Evolutionary conservation across 768 basidiomycete genomes (phyloP).

Genomic region (Paxillus ammoniavirescens): DNA sequence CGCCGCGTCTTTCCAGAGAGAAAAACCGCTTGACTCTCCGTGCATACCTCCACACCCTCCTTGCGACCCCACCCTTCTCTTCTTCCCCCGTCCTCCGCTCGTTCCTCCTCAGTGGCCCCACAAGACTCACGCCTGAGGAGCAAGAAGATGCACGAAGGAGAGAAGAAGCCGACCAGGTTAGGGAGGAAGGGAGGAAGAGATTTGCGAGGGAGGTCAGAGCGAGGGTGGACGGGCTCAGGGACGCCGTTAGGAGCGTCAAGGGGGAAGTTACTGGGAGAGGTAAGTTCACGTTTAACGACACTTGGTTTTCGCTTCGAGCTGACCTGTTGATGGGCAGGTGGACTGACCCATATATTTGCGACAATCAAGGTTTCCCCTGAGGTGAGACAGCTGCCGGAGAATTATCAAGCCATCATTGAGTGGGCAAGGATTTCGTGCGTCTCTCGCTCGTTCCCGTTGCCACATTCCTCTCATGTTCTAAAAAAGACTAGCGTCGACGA

Average conservation of each 20-base stretch:
- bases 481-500: constrained; percentile 85
- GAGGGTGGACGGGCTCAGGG: constrained; percentile 83
- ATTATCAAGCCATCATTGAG: constrained; percentile 88
- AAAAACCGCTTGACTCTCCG: constrained; percentile 95
- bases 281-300: constrained; percentile 23
- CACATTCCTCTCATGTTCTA: constrained; percentile 9
- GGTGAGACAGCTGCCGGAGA: constrained; percentile 73
- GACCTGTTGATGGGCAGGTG: constrained; percentile 51
- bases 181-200: constrained; percentile 83
- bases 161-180: constrained; percentile 83
- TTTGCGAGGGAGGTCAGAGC: constrained; percentile 87
- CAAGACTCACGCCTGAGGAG: constrained; percentile 66
- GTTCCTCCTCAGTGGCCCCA: constrained; percentile 81
- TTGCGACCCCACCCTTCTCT: constrained; percentile 69
- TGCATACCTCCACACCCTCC: constrained; percentile 82
- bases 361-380: constrained; percentile 80
- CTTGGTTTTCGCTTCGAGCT: not conserved
- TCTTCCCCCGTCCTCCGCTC: constrained; percentile 83
- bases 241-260: constrained; percentile 83
- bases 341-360: constrained; percentile 83
- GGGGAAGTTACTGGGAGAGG: constrained; percentile 91
- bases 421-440: constrained; percentile 97
- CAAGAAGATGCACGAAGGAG: constrained; percentile 71
- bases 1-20: constrained; percentile 71
- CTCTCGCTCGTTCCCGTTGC: not conserved